Evolutionary conservation across 1,284 basidiomycete species (phyloP), one percentile per base, ranked within the genome.

Genomic region (Melampsora americana): DNA sequence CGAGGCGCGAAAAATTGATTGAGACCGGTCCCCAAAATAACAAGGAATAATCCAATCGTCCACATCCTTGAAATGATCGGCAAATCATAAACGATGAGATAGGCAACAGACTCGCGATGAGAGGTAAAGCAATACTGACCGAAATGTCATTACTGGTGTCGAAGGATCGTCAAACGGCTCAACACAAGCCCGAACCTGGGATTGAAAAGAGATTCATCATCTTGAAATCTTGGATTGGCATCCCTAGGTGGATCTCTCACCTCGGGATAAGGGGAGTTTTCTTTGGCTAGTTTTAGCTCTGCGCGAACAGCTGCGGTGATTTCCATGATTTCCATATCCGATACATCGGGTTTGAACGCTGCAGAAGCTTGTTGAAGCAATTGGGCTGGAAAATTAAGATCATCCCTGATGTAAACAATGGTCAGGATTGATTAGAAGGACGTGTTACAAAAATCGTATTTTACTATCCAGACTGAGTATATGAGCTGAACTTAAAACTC

Each of bases 1-100:
- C 70, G 60, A 4, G 70, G 70, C 16, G 70, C 44, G 56, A 73
- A 73, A 23, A 73, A 73, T 59, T 73, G 70, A 26, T 73, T 73
- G n/a, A 73, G 44, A 5, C 70, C 70, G 9, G 61, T 73, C 5
- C 70, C 70, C 16, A 73, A 42, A 50, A 73, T 28, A 9, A 73
- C 70, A 44, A 73, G 64, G 28, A 73, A 62, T n/a, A 73, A 64
- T 6, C 70, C 70, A 53, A 73, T 73, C 4, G 50, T 65, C 70
- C 70, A 73, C 70, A 73, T 73, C 23, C 70, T 73, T 5, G 6
- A 42, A 42, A 9, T 42, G 39, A 42, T 42, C 39, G 11, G 39
- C 39, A 42, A 11, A 42, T 42, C 39, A 42, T 42, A 12, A 42
- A 42, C 5, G 39, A 4, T 12, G 39, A 5, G 12, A 42, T 42